Evolutionary conservation across 2,329 filamentous ascomycete genomes (phyloP).

Genomic region (Leptosphaerulina australis): DNA sequence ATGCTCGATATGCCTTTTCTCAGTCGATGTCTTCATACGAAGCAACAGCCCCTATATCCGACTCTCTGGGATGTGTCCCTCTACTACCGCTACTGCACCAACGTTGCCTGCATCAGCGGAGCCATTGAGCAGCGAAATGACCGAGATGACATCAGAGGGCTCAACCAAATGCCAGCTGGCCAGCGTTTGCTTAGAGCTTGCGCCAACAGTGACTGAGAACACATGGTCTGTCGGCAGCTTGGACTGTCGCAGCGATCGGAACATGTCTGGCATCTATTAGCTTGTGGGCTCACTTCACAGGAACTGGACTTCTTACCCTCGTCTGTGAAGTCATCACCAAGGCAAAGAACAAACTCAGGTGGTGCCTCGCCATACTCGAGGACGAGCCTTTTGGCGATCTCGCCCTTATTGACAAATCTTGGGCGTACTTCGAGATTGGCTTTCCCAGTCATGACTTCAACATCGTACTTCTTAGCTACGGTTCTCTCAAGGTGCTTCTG

Average conservation of each 20-base stretch:
- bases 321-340: slow-evolving; percentile 96
- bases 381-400: slow-evolving; percentile 86
- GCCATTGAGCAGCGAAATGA: slow-evolving; percentile 61
- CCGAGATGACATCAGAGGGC: slow-evolving; percentile 82
- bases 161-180: slow-evolving; percentile 90
- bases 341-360: slow-evolving; percentile 85
- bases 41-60: slow-evolving; percentile 24
- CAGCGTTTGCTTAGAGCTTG: slow-evolving; percentile 88
- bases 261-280: slow-evolving; percentile 65
- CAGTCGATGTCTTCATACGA: slow-evolving; percentile 7
- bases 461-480: slow-evolving; percentile 79
- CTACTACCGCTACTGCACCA: slow-evolving; percentile 50
- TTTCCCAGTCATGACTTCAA: slow-evolving; percentile 96
- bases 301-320: slow-evolving; percentile 68
- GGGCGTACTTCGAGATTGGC: slow-evolving; percentile 97
- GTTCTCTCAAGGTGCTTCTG: slow-evolving; percentile 79
- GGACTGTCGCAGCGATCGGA: slow-evolving; percentile 73
- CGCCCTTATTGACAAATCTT: slow-evolving; percentile 96
- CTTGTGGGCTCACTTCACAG: background rate
- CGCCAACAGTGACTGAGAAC: slow-evolving; percentile 90
- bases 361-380: slow-evolving; percentile 70
- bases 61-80: slow-evolving; percentile 47
- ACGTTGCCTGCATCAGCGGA: slow-evolving; percentile 51
- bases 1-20: slow-evolving; percentile 19
- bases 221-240: slow-evolving; percentile 68